Conservation (phyloP, 768 basidiomycete species). For the Lyophyllum shimeji region DNA sequence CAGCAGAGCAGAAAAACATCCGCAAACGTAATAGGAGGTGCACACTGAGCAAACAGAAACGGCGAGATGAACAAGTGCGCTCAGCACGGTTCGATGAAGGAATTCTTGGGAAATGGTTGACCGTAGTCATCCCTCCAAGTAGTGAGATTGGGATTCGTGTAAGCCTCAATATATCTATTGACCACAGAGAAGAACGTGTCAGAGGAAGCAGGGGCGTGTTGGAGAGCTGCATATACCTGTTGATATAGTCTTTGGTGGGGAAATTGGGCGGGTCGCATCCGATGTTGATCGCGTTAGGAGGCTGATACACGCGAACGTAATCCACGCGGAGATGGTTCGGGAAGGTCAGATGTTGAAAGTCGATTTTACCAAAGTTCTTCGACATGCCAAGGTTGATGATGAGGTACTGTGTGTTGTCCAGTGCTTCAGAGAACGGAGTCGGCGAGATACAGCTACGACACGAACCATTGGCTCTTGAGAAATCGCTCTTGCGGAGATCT, state of each 20-base stretch:
- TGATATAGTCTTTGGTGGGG: constrained; percentile 69
- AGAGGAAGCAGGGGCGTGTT: not conserved
- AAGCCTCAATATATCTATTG: constrained; percentile 55
- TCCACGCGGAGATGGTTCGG: constrained; percentile 49
- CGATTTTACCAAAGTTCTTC: constrained; percentile 67
- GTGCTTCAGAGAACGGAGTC: constrained; percentile 13
- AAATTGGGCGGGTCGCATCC: constrained; percentile 65
- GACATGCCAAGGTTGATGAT: constrained; percentile 83
- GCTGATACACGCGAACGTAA: constrained; percentile 68
- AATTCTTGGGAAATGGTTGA: constrained; percentile 57
- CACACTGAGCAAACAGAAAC: not conserved
- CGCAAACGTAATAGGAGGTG: too few relatives aligned
- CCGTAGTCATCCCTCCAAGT: constrained; percentile 44
- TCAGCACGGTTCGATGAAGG: constrained; percentile 32
- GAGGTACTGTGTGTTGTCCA: constrained; percentile 57
- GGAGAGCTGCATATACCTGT: constrained; percentile 35
- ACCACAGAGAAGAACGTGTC: not conserved
- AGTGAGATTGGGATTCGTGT: constrained; percentile 61
- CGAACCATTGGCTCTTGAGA: constrained; percentile 83
- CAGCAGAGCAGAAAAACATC: not conserved
- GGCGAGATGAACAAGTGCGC: not conserved
- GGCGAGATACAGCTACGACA: constrained; percentile 4
- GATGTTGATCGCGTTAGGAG: constrained; percentile 50
- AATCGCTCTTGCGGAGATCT: constrained; percentile 65
- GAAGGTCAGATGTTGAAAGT: constrained; percentile 64